Evolutionary conservation across 345 rosid genomes (phyloP).

Genomic region (Populus davidiana): DNA sequence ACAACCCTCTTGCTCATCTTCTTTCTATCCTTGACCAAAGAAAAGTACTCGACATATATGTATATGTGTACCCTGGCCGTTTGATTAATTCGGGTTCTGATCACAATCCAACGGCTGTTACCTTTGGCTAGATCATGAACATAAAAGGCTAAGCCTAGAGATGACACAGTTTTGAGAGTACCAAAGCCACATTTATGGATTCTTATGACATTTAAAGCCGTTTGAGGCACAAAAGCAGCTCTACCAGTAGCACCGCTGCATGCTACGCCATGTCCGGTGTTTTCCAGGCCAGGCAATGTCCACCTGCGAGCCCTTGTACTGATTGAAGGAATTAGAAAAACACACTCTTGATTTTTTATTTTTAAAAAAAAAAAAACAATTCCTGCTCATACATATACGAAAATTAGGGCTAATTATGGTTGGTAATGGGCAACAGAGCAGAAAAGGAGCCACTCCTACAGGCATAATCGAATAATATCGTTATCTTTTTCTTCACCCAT

Average conservation of each 20-base stretch:
- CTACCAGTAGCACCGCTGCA: background rate
- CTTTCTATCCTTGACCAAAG: too few species aligned
- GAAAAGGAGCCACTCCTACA: conserved; percentile 26
- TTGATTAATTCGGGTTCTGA: background rate
- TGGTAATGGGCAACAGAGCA: background rate
- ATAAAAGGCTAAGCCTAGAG: background rate
- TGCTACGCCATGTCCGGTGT: background rate
- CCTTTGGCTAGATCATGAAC: background rate
- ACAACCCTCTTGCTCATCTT: too few species aligned
- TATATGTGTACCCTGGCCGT: background rate
- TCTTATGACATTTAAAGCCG: background rate
- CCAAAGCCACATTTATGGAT: background rate
- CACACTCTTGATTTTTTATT: too few species aligned
- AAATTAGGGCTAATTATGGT: too few species aligned
- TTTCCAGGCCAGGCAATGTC: background rate
- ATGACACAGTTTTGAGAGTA: background rate
- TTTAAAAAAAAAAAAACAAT: too few species aligned
- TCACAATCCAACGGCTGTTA: background rate
- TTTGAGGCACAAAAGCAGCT: too few species aligned
- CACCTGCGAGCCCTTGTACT: background rate
- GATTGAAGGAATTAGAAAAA: too few species aligned
- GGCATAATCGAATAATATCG: conserved; percentile 39
- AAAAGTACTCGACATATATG: too few species aligned
- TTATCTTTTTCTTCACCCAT: conserved; percentile 26
- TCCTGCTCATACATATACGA: too few species aligned